Percentiles rank a stretch among this genome's conserved stretches.
These are phyloP conservation scores for Penicillium pulvis DNA, from an alignment of 495 filamentous ascomycete species.

Conservation along the genomic window DNA sequence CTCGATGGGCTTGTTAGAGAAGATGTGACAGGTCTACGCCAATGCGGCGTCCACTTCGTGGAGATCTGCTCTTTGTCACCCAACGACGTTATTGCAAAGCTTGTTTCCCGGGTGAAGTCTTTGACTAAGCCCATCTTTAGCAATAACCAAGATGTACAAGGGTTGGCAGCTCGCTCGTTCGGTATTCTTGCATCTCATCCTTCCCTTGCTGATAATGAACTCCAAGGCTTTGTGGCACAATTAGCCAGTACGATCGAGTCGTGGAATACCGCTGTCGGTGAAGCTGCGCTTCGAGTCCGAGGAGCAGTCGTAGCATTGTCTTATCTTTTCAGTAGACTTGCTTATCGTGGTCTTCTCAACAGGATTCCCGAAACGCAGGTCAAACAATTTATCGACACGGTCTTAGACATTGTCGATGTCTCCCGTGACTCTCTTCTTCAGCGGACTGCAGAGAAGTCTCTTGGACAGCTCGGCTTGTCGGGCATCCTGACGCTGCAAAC, in stretches of 20 bases:
- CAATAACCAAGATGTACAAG: slow-evolving; percentile 66
- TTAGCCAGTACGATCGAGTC: slow-evolving; percentile 41
- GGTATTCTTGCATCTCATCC: slow-evolving; percentile 77
- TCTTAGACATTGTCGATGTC: slow-evolving; percentile 50
- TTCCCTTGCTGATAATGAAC: slow-evolving; percentile 34
- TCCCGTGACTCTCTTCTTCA: slow-evolving; percentile 58
- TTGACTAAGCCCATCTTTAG: slow-evolving; percentile 63
- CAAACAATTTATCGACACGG: slow-evolving; percentile 38
- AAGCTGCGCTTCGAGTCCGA: slow-evolving; percentile 59
- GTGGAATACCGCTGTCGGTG: slow-evolving; percentile 63
- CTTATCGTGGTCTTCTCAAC: slow-evolving; percentile 44
- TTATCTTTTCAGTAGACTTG: slow-evolving; percentile 61
- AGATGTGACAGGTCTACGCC: slow-evolving; percentile 47
- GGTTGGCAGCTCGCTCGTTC: slow-evolving; percentile 66
- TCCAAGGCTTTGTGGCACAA: slow-evolving; percentile 42
- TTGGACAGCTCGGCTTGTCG: slow-evolving; percentile 77
- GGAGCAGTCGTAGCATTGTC: slow-evolving; percentile 60
- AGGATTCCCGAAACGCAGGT: slow-evolving; percentile 35
- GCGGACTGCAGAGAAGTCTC: slow-evolving; percentile 61
- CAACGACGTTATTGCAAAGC: slow-evolving; percentile 46
- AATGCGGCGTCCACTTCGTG: slow-evolving; percentile 62
- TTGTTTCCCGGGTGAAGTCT: slow-evolving; percentile 50
- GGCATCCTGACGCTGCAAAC: slow-evolving; percentile 49
- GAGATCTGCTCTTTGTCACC: slow-evolving; percentile 68
- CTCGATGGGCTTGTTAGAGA: slow-evolving; percentile 61